Evolutionary conservation across 2,329 filamentous ascomycete species (phyloP), one percentile per base, ranked within the genome.

Genomic region (Magnaporthiopsis rhizophila): DNA sequence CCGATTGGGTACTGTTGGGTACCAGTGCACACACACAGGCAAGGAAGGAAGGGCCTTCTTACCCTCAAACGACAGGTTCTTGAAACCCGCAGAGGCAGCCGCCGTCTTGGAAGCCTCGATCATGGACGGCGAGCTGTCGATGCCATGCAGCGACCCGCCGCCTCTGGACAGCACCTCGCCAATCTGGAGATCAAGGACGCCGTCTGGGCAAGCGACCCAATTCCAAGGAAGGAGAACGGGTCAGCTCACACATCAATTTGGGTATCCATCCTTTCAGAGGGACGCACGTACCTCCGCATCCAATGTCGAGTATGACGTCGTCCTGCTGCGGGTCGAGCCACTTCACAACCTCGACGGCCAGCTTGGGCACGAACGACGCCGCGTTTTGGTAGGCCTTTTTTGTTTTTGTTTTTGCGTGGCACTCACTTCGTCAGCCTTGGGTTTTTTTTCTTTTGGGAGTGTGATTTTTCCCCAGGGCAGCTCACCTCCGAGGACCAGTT

Each of bases 341-440:
- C 59, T 78, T 72, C 13, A 87, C 69, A 6, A 89, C 78, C 65
- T 85, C 87, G 21, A 78, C 79, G 0, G 86, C 81, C 12, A 89
- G 76, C 69, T 86, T 84, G 3, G 86, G 86, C 11, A 89, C 86
- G 69, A 89, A 89, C 0, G 83, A 82, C 9, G 86, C 86, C 2
- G 85, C 81, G 65, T 82, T 76, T 66, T 86, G 82, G 70, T 89
- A 89, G 45, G 45, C 45, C 45, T 53, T 45, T 80, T 53, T 38
- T 80, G 81, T 83, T 86, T 26, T 26, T 26, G 26, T 26, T 26
- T 30, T 30, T 30, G 30, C 4, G 30, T 3, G 30, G 30, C 45
- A 11, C 59, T 6, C 13, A 21, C n/a, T 28, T 26, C 34, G 38
- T 61, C 30, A 61, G n/a, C 21, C 34, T 11, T 30, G 30, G 30